Percentiles rank a stretch among this genome's conserved stretches.
phyloP scores from a whole-genome alignment of 1,139 yeast species.

The Hemisphaericaspora xylofermentans region DNA sequence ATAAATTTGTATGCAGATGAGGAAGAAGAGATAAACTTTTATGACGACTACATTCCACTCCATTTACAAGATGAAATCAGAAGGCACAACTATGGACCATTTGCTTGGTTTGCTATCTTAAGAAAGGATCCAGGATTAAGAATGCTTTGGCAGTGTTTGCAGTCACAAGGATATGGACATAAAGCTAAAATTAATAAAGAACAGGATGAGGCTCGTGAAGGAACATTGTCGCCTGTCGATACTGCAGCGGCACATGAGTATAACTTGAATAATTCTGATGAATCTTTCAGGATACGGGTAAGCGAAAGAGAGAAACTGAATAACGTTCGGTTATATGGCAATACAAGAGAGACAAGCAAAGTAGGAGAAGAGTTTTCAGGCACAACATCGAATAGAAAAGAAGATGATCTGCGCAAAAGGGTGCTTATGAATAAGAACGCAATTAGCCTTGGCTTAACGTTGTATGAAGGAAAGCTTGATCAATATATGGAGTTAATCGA shows the following conservation, averaged over 20 bases:
- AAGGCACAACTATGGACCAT: constrained; percentile 36
- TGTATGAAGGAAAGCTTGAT: constrained; percentile 29
- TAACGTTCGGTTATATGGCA: constrained; percentile 26
- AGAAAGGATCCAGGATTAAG: constrained; percentile 32
- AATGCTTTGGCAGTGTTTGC: constrained; percentile 15
- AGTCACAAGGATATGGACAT: not conserved
- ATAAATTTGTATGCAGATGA: constrained; percentile 27
- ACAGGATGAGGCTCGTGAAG: not conserved
- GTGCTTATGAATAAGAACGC: constrained; percentile 21
- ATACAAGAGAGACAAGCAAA: constrained; percentile 14
- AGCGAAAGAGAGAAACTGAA: constrained; percentile 31
- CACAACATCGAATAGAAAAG: constrained; percentile 2
- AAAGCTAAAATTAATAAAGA: not conserved
- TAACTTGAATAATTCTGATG: constrained; percentile 7
- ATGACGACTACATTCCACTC: constrained; percentile 30
- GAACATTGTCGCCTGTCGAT: not conserved
- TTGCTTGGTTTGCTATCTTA: constrained; percentile 41
- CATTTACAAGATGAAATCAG: constrained; percentile 24
- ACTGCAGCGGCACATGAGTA: not conserved
- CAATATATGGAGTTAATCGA: constrained; percentile 33
- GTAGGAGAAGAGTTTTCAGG: constrained; percentile 5
- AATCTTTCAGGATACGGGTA: constrained; percentile 24
- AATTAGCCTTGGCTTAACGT: constrained; percentile 22
- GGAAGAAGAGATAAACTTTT: constrained; percentile 30
- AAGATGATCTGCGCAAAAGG: not conserved